Evolutionary conservation across 192 early-diverging fungal genomes (phyloP).

Genomic region (Allomyces javanicus): DNA sequence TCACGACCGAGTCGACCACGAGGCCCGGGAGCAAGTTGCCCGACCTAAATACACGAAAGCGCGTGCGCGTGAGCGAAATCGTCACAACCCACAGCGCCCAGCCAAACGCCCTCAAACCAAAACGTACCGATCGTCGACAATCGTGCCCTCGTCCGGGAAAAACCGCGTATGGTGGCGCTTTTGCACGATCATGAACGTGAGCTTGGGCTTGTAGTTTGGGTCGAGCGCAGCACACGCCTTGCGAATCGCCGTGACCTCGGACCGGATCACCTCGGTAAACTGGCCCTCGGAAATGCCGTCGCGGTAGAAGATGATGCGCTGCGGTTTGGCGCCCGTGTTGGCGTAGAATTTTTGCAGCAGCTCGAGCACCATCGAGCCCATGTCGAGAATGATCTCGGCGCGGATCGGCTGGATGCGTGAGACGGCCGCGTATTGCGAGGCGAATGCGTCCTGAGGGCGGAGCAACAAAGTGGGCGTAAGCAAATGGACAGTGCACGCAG

Average conservation of each 20-base stretch:
- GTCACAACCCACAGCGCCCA: too few relatives aligned
- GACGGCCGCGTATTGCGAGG: slow-evolving; percentile 36
- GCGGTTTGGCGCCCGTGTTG: slow-evolving; percentile 38
- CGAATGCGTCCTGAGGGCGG: slow-evolving; percentile 20
- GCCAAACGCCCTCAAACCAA: too few relatives aligned
- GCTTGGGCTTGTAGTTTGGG: slow-evolving; percentile 8
- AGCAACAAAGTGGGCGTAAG: too few relatives aligned
- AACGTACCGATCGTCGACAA: too few relatives aligned
- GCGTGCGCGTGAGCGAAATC: too few relatives aligned
- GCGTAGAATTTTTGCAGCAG: slow-evolving; percentile 38
- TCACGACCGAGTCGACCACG: slow-evolving; percentile 47
- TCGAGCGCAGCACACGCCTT: slow-evolving; percentile 11
- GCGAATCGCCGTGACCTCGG: slow-evolving; percentile 17
- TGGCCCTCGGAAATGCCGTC: slow-evolving; percentile 40
- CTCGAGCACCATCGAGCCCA: slow-evolving; percentile 41
- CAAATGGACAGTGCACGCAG: too few relatives aligned
- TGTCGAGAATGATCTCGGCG: slow-evolving; percentile 48
- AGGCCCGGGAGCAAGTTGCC: slow-evolving; percentile 75
- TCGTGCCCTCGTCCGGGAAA: slow-evolving; percentile 28
- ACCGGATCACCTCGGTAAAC: slow-evolving; percentile 27
- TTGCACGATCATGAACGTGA: slow-evolving; percentile 32
- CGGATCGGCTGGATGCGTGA: slow-evolving; percentile 46
- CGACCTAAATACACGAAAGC: slow-evolving; percentile 4
- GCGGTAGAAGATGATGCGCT: slow-evolving; percentile 66
- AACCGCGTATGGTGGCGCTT: slow-evolving; percentile 41